A percentile compares a stretch with the other conserved stretches of the same genome.
phyloP scores from a whole-genome alignment of 1,284 basidiomycete genomes.

The Trametes polyzona region DNA sequence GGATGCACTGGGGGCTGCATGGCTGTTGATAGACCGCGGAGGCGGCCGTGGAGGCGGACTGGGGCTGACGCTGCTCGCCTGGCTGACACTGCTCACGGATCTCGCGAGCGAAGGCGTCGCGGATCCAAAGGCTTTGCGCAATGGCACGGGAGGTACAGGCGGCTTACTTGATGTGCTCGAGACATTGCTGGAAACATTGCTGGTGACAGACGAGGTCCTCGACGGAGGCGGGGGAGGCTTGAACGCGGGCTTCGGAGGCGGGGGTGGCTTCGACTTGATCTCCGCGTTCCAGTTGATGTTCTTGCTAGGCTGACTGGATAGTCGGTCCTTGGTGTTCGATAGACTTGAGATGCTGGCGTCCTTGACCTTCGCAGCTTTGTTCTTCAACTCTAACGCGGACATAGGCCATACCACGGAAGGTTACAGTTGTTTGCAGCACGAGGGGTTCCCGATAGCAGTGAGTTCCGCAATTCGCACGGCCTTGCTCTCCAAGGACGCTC shows the following conservation, averaged over 20 bases:
- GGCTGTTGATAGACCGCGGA: constrained; percentile 1
- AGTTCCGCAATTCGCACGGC: neutral
- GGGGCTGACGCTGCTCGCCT: constrained; percentile 6
- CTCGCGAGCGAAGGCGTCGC: neutral
- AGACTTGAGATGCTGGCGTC: constrained; percentile 55
- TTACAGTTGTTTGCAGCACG: neutral
- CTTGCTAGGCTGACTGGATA: constrained; percentile 59
- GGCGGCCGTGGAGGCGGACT: constrained; percentile 8
- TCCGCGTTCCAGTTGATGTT: constrained; percentile 67
- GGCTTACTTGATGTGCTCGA: neutral
- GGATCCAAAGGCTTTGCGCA: constrained; percentile 7
- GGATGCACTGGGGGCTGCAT: neutral
- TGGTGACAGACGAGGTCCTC: constrained; percentile 16
- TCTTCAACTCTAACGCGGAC: constrained; percentile 55
- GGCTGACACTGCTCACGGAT: neutral
- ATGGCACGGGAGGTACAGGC: constrained; percentile 10
- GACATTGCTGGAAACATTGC: constrained; percentile 4
- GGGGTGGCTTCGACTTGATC: constrained; percentile 32
- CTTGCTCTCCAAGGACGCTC: neutral
- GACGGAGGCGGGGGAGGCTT: constrained; percentile 27
- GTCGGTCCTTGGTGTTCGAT: constrained; percentile 58
- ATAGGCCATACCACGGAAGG: neutral
- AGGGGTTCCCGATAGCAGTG: too few relatives aligned
- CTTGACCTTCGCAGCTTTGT: constrained; percentile 63
- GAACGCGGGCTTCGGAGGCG: constrained; percentile 26